Percentiles rank a stretch among this genome's conserved stretches.
Evolutionary conservation across 1,284 basidiomycete genomes (phyloP).

Genomic region (Erythrobasidium hasegawianum): DNA sequence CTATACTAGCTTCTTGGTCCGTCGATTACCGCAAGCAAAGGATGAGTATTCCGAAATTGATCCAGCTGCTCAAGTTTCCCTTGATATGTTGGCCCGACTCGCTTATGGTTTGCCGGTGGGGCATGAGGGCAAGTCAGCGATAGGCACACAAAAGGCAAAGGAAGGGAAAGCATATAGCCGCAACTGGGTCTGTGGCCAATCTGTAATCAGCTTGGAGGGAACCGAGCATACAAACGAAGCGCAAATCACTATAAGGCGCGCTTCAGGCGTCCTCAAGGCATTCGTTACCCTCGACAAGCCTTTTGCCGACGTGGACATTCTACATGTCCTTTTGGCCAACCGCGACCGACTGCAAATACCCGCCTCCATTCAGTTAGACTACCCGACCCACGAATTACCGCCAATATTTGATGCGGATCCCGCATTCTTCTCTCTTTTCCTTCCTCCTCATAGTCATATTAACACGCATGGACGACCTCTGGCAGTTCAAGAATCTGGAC

Average conservation of each 20-base stretch:
- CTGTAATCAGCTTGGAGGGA: constrained; percentile 76
- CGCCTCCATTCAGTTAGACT: not conserved
- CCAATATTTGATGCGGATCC: constrained; percentile 12
- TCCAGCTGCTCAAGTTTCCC: constrained; percentile 90
- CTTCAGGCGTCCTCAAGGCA: constrained; percentile 63
- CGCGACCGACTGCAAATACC: not conserved
- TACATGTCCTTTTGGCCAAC: not conserved
- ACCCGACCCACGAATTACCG: not conserved
- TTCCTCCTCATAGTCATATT: constrained; percentile 37
- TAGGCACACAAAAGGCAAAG: constrained; percentile 15
- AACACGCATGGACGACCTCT: constrained; percentile 47
- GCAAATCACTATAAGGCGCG: constrained; percentile 76
- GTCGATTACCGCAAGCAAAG: constrained; percentile 82
- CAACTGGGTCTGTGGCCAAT: constrained; percentile 55
- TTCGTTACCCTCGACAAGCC: constrained; percentile 4
- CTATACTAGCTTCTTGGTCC: constrained; percentile 81
- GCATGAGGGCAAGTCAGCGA: not conserved
- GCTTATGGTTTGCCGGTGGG: constrained; percentile 58
- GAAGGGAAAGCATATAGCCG: constrained; percentile 77
- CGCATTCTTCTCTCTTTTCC: constrained; percentile 25
- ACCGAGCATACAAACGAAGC: constrained; percentile 80
- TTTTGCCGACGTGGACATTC: constrained; percentile 1
- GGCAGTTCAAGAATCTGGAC: constrained; percentile 54
- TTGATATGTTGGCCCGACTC: constrained; percentile 95
- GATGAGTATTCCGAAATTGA: constrained; percentile 71